phyloP scores from a whole-genome alignment of 176 grass and related monocot genomes.

The Bonia amplexicaulis region DNA sequence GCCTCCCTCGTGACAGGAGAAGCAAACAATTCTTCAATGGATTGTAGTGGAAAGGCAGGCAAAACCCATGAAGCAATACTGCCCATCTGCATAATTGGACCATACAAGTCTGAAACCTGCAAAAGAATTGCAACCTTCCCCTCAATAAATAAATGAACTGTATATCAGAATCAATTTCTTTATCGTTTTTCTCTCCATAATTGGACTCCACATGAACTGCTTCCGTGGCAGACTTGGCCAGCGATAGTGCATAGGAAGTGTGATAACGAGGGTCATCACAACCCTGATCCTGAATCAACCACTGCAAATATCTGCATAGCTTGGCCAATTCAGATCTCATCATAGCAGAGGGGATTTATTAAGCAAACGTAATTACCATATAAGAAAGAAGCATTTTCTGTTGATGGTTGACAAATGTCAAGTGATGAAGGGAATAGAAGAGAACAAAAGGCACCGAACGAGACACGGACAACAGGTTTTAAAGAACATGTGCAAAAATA shows the following conservation, averaged over 20 bases:
- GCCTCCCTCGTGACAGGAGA: too few relatives aligned
- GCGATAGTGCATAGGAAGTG: constrained; percentile 76
- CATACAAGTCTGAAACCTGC: constrained; percentile 83
- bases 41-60: too few relatives aligned
- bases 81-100: neutral
- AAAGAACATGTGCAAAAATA: neutral
- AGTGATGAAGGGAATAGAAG: neutral
- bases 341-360: constrained; percentile 3
- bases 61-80: too few relatives aligned
- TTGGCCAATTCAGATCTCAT: neutral
- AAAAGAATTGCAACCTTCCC: constrained; percentile 93
- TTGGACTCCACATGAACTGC: constrained; percentile 34
- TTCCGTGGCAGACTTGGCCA: constrained; percentile 77
- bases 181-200: constrained; percentile 27
- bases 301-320: constrained; percentile 79
- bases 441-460: neutral
- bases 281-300: constrained; percentile 90
- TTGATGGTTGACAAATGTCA: neutral
- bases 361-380: neutral
- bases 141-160: constrained; percentile 53
- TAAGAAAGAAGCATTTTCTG: neutral
- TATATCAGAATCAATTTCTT: constrained; percentile 31
- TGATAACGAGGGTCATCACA: constrained; percentile 82
- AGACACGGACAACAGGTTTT: neutral
- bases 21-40: too few relatives aligned